phyloP scores from a whole-genome alignment of 2,329 filamentous ascomycete genomes.

The Hymenoscyphus occultus region DNA sequence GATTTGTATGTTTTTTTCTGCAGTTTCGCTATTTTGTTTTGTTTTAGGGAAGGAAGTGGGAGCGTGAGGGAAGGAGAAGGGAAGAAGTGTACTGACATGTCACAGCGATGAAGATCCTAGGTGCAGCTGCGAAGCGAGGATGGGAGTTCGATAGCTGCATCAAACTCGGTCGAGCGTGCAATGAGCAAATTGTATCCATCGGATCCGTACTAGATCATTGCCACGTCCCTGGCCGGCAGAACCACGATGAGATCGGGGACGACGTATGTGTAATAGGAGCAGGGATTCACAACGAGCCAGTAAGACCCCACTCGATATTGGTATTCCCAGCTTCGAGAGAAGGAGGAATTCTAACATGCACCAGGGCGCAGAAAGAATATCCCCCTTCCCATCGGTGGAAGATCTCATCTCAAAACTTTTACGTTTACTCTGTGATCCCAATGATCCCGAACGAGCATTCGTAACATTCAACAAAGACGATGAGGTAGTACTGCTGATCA shows the following conservation, averaged over 20 bases:
- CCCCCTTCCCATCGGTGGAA: conserved; percentile 50
- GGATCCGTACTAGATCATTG: conserved; percentile 51
- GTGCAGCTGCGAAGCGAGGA: conserved; percentile 29
- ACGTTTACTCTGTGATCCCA: conserved; percentile 44
- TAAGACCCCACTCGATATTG: conserved; percentile 23
- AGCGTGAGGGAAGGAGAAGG: not conserved
- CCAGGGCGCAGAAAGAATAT: conserved; percentile 41
- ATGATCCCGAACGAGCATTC: conserved; percentile 47
- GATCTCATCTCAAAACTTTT: conserved; percentile 48
- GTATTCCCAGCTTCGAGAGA: not conserved
- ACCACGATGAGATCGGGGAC: conserved; percentile 45
- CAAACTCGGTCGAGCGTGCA: conserved; percentile 32
- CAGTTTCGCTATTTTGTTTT: too few relatives aligned
- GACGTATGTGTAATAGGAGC: conserved; percentile 62
- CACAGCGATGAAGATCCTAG: conserved; percentile 40
- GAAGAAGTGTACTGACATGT: conserved; percentile 1
- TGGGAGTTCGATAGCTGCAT: conserved; percentile 28
- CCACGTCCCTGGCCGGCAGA: conserved; percentile 49
- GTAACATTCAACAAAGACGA: conserved; percentile 46
- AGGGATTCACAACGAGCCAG: conserved; percentile 66
- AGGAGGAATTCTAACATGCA: not conserved
- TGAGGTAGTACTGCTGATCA: conserved; percentile 51
- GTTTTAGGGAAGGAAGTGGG: too few relatives aligned
- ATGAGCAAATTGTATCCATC: conserved; percentile 44
- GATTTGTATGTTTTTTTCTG: conserved; percentile 37